These are phyloP conservation scores for Geranium brycei DNA, from an alignment of 345 rosid species.

Conservation along the genomic window DNA sequence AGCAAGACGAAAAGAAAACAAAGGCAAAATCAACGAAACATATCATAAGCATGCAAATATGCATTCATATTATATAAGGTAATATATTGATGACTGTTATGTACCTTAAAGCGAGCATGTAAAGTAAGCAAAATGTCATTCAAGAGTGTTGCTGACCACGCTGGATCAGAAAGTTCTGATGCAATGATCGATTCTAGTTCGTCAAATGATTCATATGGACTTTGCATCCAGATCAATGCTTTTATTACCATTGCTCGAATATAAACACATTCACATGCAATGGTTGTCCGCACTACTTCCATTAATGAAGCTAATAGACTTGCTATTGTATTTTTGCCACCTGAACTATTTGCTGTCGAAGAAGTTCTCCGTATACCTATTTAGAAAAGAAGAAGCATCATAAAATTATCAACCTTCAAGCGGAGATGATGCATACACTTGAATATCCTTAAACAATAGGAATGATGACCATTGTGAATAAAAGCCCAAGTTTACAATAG, in stretches of 20 bases:
- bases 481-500: neutral
- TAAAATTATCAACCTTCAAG: neutral
- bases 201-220: conserved; percentile 84
- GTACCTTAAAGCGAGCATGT: conserved; percentile 99
- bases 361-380: conserved; percentile 56
- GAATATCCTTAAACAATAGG: neutral
- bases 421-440: neutral
- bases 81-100: neutral
- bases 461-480: neutral
- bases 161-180: conserved; percentile 97
- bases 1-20: no score
- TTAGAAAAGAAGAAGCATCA: conserved; percentile 1
- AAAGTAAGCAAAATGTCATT: conserved; percentile 90
- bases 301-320: conserved; percentile 78
- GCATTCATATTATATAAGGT: no score
- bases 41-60: neutral
- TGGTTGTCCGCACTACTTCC: conserved; percentile 99
- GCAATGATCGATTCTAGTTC: conserved; percentile 92
- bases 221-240: conserved; percentile 99
- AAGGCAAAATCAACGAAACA: neutral
- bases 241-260: conserved; percentile 97
- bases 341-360: conserved; percentile 48
- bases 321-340: conserved; percentile 79
- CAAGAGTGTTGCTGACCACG: conserved; percentile 86
- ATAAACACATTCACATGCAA: conserved; percentile 97